Conservation (phyloP, 768 basidiomycete genomes). For the Hypsizygus marmoreus region DNA sequence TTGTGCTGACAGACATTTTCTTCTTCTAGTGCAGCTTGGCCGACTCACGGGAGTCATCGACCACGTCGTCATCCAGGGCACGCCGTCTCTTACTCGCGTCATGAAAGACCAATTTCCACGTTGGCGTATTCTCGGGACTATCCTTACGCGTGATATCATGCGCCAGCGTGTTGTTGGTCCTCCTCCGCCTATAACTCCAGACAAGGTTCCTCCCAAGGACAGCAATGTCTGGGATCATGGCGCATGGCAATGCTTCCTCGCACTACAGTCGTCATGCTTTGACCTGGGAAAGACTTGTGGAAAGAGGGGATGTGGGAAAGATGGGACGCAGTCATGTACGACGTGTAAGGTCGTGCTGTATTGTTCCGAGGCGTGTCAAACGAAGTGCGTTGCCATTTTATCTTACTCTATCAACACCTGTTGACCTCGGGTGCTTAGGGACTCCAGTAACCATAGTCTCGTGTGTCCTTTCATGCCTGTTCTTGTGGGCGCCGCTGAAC, state of each 20-base stretch:
- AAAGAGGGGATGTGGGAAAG: slow-evolving; percentile 11
- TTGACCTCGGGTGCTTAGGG: neutral
- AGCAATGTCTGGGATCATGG: slow-evolving; percentile 11
- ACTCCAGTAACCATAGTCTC: neutral
- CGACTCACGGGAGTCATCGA: neutral
- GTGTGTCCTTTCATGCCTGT: slow-evolving; percentile 1
- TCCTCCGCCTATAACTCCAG: neutral
- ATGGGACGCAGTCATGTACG: neutral
- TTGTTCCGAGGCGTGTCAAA: slow-evolving; percentile 8
- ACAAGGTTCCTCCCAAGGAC: neutral
- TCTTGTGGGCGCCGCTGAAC: neutral
- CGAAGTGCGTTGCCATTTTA: slow-evolving; percentile 6
- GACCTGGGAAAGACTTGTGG: slow-evolving; percentile 5
- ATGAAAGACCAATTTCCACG: slow-evolving; percentile 16
- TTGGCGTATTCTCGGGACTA: slow-evolving; percentile 8
- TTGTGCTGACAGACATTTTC: neutral
- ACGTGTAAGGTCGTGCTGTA: slow-evolving; percentile 6
- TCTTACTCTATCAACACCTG: neutral
- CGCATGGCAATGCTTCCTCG: slow-evolving; percentile 8
- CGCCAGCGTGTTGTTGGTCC: neutral
- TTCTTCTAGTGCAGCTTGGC: slow-evolving; percentile 4
- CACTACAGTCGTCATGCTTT: slow-evolving; percentile 4
- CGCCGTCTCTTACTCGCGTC: neutral
- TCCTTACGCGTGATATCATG: slow-evolving; percentile 6
- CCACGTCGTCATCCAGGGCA: neutral